These are phyloP conservation scores for Sporothrix pseudoabietina DNA, from an alignment of 2,329 filamentous ascomycete genomes.

Conservation along the genomic window DNA sequence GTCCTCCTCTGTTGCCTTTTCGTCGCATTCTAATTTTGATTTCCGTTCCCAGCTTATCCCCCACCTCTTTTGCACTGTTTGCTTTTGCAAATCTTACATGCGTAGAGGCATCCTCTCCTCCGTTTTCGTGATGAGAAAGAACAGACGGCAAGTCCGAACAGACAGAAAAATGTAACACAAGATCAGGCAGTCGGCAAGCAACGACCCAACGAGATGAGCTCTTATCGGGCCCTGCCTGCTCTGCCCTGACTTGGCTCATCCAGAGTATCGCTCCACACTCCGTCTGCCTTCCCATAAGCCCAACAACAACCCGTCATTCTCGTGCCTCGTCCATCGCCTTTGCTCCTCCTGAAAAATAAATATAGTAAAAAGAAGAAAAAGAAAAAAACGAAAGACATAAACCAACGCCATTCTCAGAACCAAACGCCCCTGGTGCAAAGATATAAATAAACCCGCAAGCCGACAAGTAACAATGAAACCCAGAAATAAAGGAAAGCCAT, in stretches of 20 bases:
- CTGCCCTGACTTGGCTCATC: not conserved
- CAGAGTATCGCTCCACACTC: not conserved
- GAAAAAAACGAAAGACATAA: not conserved
- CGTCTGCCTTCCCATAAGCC: not conserved
- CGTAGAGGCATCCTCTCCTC: not conserved
- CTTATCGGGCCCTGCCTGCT: not conserved
- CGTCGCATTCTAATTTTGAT: not conserved
- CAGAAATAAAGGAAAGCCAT: not conserved
- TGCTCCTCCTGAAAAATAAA: not conserved
- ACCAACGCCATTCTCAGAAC: not conserved
- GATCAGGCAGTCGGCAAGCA: not conserved
- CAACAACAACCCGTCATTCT: not conserved
- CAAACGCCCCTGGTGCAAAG: not conserved
- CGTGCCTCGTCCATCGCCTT: not conserved
- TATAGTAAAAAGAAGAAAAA: not conserved
- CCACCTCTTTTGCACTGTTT: not conserved
- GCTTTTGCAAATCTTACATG: constrained; percentile 2
- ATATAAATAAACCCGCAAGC: not conserved
- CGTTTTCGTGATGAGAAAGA: not conserved
- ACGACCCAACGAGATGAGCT: not conserved
- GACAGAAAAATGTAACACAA: not conserved
- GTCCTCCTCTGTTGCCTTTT: not conserved
- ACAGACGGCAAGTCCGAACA: not conserved
- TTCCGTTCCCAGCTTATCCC: not conserved
- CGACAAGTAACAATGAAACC: not conserved